phyloP scores from a whole-genome alignment of 148 eudicot genomes.

The Rhododendron williamsianum region DNA sequence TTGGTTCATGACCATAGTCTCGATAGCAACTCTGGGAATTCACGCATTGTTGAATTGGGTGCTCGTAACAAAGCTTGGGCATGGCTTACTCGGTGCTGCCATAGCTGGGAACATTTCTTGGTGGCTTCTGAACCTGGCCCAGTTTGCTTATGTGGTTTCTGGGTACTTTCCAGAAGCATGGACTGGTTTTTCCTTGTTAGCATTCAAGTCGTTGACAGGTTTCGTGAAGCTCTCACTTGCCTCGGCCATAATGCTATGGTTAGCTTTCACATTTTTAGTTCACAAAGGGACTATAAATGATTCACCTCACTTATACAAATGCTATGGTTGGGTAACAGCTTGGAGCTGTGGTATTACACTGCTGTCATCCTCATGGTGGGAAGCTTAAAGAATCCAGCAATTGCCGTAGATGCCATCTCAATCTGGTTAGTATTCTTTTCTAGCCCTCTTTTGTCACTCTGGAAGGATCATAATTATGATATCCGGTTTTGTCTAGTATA shows the following conservation, averaged over 20 bases:
- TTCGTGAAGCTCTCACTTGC: conserved; percentile 35
- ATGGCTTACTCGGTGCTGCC: conserved; percentile 41
- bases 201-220: conserved; percentile 26
- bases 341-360: conserved; percentile 54
- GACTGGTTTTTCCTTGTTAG: conserved; percentile 32
- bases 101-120: conserved; percentile 39
- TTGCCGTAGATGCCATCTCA: conserved; percentile 45
- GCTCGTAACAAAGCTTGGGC: conserved; percentile 18
- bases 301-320: background rate
- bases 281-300: background rate
- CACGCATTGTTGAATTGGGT: conserved; percentile 34
- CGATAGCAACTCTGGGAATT: conserved; percentile 20
- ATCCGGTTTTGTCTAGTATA: background rate
- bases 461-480: background rate
- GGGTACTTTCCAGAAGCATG: conserved; percentile 36
- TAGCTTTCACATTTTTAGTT: background rate
- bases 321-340: conserved; percentile 25
- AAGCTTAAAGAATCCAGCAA: conserved; percentile 40
- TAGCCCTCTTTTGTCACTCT: background rate
- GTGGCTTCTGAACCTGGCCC: conserved; percentile 35
- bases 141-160: conserved; percentile 28
- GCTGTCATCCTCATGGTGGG: conserved; percentile 53
- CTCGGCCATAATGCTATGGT: conserved; percentile 42
- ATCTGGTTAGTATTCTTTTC: conserved; percentile 30
- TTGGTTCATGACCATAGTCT: conserved; percentile 29